phyloP scores from a whole-genome alignment of 192 early-diverging fungal species.

The Entomortierella beljakovae region DNA sequence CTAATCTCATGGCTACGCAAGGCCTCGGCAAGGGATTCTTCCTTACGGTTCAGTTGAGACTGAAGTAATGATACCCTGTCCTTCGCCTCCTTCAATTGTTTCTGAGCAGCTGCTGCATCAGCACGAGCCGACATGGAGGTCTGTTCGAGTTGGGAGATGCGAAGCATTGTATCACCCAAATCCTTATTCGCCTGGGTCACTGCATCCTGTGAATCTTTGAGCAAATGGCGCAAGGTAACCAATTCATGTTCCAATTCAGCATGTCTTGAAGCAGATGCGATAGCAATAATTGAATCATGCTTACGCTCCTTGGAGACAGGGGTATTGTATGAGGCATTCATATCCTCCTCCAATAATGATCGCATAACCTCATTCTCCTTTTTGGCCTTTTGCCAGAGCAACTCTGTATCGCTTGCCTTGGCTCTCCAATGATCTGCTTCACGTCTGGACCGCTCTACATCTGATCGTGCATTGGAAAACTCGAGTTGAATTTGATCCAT shows the following conservation, averaged over 20 bases:
- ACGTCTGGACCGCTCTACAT: constrained; percentile 52
- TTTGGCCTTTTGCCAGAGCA: constrained; percentile 54
- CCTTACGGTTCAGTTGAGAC: constrained; percentile 54
- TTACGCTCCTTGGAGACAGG: constrained; percentile 39
- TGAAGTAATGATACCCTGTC: constrained; percentile 55
- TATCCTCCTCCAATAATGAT: constrained; percentile 54
- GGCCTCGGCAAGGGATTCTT: constrained; percentile 54
- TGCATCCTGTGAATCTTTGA: constrained; percentile 41
- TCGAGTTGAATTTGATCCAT: constrained; percentile 49
- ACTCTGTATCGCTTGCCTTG: constrained; percentile 53
- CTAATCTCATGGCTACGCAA: constrained; percentile 59
- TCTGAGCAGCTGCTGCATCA: constrained; percentile 55
- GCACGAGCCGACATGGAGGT: constrained; percentile 57
- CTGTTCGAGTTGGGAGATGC: constrained; percentile 61
- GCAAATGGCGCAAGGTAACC: constrained; percentile 25
- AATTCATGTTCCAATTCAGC: constrained; percentile 56
- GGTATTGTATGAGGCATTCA: constrained; percentile 30
- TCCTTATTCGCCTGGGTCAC: constrained; percentile 40
- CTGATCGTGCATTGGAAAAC: constrained; percentile 36
- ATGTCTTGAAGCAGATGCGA: constrained; percentile 31
- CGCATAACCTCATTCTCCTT: constrained; percentile 55
- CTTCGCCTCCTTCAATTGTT: constrained; percentile 53
- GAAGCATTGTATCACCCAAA: constrained; percentile 55
- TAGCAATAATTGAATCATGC: constrained; percentile 46
- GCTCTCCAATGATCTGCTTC: constrained; percentile 52